Conservation (phyloP, 2,329 filamentous ascomycete genomes). For the Periconia sp. region DNA sequence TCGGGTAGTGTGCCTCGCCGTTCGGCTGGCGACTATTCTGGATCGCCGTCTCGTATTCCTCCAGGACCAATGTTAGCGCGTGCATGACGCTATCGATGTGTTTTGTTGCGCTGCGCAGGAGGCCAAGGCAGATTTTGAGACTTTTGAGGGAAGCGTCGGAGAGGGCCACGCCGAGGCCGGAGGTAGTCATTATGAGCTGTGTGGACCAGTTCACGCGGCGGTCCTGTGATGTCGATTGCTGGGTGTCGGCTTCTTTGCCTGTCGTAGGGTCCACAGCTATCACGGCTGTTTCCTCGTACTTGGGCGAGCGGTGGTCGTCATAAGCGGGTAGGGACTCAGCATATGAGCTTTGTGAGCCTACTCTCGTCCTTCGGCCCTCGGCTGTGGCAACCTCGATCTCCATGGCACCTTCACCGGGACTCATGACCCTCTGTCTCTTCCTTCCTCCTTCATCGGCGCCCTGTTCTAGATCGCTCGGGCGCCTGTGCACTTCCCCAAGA, state of each 20-base stretch:
- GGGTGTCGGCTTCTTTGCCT: constrained; percentile 26
- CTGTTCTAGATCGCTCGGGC: constrained; percentile 59
- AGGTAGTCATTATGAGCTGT: constrained; percentile 86
- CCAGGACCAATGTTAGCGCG: constrained; percentile 75
- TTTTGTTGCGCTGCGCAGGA: constrained; percentile 81
- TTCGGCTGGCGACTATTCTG: constrained; percentile 36
- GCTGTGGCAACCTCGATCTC: constrained; percentile 55
- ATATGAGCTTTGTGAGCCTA: constrained; percentile 69
- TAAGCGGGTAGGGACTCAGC: constrained; percentile 83
- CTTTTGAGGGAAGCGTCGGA: constrained; percentile 85
- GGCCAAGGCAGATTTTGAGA: constrained; percentile 81
- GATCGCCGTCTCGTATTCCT: constrained; percentile 73
- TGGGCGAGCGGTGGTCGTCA: constrained; percentile 77
- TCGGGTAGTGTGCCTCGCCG: constrained; percentile 18
- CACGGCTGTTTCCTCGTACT: constrained; percentile 67
- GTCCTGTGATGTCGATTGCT: constrained; percentile 34
- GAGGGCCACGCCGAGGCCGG: constrained; percentile 88
- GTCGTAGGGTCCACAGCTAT: constrained; percentile 32
- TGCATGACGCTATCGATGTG: constrained; percentile 78
- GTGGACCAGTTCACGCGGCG: constrained; percentile 71
- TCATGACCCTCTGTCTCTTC: constrained; percentile 54
- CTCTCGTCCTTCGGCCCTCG: constrained; percentile 46
- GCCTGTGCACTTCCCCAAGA: constrained; percentile 62
- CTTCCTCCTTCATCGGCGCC: constrained; percentile 42
- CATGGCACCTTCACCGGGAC: constrained; percentile 45